phyloP scores from a whole-genome alignment of 257 asterid genomes.

The Jaltomata sinuosa region DNA sequence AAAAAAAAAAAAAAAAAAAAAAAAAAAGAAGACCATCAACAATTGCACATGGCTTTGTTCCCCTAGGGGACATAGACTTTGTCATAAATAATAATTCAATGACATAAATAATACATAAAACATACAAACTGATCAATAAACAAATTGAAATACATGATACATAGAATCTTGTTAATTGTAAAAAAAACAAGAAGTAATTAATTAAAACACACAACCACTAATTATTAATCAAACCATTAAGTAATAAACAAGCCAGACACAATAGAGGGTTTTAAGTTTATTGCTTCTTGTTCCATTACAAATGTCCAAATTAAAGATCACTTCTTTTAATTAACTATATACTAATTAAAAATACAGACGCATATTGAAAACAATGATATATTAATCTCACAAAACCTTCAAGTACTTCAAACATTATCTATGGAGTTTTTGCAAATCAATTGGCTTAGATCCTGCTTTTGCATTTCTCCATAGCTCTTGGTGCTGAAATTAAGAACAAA shows the following conservation, averaged over 20 bases:
- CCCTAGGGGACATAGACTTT: slow-evolving; percentile 26
- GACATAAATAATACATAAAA: slow-evolving; percentile 5
- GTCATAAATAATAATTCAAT: slow-evolving; percentile 23
- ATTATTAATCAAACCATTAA: slow-evolving; percentile 24
- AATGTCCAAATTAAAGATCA: slow-evolving; percentile 11
- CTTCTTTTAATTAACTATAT: slow-evolving; percentile 8
- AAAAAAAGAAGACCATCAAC: slow-evolving; percentile 46
- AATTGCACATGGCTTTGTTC: slow-evolving; percentile 69
- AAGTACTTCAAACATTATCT: neutral
- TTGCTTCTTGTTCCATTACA: slow-evolving; percentile 63
- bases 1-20: slow-evolving; percentile 12
- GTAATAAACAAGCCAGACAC: slow-evolving; percentile 45
- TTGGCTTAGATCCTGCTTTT: slow-evolving; percentile 37
- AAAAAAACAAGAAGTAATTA: slow-evolving; percentile 4
- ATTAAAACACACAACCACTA: slow-evolving; percentile 7
- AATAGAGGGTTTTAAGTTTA: slow-evolving; percentile 25
- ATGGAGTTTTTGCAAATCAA: neutral
- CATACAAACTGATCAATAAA: neutral
- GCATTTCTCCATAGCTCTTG: slow-evolving; percentile 90
- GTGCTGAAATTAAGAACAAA: slow-evolving; percentile 30
- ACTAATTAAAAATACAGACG: slow-evolving; percentile 36
- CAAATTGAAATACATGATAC: slow-evolving; percentile 26
- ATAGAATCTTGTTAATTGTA: slow-evolving; percentile 27
- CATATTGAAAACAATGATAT: slow-evolving; percentile 17
- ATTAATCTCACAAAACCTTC: slow-evolving; percentile 1